Conservation (phyloP, 1,284 basidiomycete genomes). For the Cryptococcus sp. region DNA sequence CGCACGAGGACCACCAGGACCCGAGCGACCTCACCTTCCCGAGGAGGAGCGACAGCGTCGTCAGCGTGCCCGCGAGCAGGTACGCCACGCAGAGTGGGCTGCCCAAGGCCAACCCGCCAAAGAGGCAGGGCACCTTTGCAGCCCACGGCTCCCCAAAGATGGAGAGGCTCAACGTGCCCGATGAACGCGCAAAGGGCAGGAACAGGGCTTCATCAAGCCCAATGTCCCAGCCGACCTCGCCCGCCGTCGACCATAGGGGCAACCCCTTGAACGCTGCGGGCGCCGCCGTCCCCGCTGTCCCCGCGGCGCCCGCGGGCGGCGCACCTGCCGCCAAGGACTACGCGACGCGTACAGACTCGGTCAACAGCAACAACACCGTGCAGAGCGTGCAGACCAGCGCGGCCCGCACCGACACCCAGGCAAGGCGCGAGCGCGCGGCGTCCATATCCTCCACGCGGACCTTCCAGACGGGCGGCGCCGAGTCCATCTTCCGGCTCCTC, state of each 20-base stretch:
- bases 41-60: conserved; percentile 65
- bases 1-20: conserved; percentile 46
- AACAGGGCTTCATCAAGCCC: conserved; percentile 25
- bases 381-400: neutral
- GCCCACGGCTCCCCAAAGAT: neutral
- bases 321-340: neutral
- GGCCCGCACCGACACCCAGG: conserved; percentile 30
- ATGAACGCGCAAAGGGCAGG: conserved; percentile 7
- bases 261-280: neutral
- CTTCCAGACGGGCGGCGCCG: conserved; percentile 79
- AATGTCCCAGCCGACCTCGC: conserved; percentile 10
- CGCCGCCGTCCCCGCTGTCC: neutral
- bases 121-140: conserved; percentile 24
- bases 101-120: conserved; percentile 11
- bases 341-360: neutral
- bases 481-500: conserved; percentile 94
- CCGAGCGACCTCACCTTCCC: conserved; percentile 66
- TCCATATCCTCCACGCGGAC: conserved; percentile 53
- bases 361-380: neutral
- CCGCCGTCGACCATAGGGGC: conserved; percentile 9
- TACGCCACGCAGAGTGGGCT: conserved; percentile 14
- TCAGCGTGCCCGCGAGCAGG: conserved; percentile 53
- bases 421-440: conserved; percentile 41
- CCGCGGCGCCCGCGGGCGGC: too few species aligned
- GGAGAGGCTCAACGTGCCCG: conserved; percentile 9